Evolutionary conservation across 2,329 filamentous ascomycete species (phyloP).

Genomic region (Didymella lethalis): DNA sequence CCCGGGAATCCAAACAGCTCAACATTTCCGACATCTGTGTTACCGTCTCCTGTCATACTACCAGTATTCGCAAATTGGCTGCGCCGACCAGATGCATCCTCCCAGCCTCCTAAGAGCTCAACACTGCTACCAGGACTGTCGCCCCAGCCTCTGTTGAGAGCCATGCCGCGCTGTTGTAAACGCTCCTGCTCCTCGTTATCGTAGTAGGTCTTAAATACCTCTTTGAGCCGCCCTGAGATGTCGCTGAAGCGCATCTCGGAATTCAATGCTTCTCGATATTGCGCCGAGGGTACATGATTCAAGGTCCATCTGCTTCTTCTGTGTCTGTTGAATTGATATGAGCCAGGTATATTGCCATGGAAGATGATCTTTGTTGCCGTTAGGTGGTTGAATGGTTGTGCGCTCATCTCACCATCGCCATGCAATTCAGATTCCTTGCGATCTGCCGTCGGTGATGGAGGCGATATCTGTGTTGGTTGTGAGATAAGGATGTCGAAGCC

Average conservation of each 20-base stretch:
- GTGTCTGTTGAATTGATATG: constrained; percentile 95
- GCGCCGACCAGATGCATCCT: constrained; percentile 64
- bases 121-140: constrained; percentile 90
- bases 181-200: constrained; percentile 63
- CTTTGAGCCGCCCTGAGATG: constrained; percentile 72
- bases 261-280: constrained; percentile 60
- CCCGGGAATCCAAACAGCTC: constrained; percentile 94
- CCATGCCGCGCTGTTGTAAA: constrained; percentile 71
- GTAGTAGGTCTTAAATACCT: constrained; percentile 74
- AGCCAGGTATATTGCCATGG: constrained; percentile 93
- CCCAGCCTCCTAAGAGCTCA: constrained; percentile 71
- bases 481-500: constrained; percentile 96
- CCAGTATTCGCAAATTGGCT: constrained; percentile 45
- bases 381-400: constrained; percentile 65
- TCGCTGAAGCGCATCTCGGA: constrained; percentile 72
- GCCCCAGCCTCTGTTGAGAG: constrained; percentile 88
- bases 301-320: constrained; percentile 89
- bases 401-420: constrained; percentile 38
- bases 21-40: constrained; percentile 70
- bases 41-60: constrained; percentile 53
- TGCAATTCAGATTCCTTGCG: constrained; percentile 47
- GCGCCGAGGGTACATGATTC: constrained; percentile 54
- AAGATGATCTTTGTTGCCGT: constrained; percentile 92
- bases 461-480: constrained; percentile 64
- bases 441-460: constrained; percentile 65